These are phyloP conservation scores for Candida freyschussii DNA, from an alignment of 1,139 yeast genomes.

Conservation along the genomic window DNA sequence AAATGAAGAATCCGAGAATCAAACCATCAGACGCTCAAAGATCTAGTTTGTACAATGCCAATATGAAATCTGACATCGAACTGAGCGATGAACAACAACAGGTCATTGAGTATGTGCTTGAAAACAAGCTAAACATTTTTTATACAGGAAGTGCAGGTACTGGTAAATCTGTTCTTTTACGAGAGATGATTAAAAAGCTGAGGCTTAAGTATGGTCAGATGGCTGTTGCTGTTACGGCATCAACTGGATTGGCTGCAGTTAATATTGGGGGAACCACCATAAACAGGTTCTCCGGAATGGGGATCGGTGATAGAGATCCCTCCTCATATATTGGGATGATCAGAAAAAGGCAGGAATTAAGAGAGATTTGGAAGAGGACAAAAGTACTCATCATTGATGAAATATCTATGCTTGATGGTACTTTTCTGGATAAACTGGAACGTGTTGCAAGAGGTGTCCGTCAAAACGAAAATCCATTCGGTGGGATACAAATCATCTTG, in stretches of 20 bases:
- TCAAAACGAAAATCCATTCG: slow-evolving; percentile 51
- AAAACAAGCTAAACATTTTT: slow-evolving; percentile 49
- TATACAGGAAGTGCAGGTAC: slow-evolving; percentile 86
- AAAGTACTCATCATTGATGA: slow-evolving; percentile 73
- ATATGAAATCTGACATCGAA: slow-evolving; percentile 3
- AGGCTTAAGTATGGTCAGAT: slow-evolving; percentile 38
- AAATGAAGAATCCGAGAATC: slow-evolving; percentile 21
- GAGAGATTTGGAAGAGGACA: slow-evolving; percentile 56
- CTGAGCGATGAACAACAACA: slow-evolving; percentile 43
- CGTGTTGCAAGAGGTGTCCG: slow-evolving; percentile 52
- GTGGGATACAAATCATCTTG: slow-evolving; percentile 73
- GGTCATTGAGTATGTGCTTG: slow-evolving; percentile 49
- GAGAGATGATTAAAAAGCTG: slow-evolving; percentile 48
- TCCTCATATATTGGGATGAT: slow-evolving; percentile 7
- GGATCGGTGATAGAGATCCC: slow-evolving; percentile 56
- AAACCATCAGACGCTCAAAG: slow-evolving; percentile 5
- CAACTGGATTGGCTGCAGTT: slow-evolving; percentile 89
- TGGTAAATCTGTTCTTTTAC: slow-evolving; percentile 73
- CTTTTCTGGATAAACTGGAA: slow-evolving; percentile 59
- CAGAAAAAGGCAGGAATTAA: slow-evolving; percentile 27
- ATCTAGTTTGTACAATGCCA: background rate
- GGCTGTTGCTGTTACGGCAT: slow-evolving; percentile 77
- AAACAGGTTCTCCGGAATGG: slow-evolving; percentile 74
- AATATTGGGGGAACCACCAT: slow-evolving; percentile 82
- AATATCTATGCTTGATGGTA: slow-evolving; percentile 76